Percentiles rank a stretch among this genome's conserved stretches.
Conservation (phyloP, 2,329 filamentous ascomycete species). For the Colletotrichum noveboracense region DNA sequence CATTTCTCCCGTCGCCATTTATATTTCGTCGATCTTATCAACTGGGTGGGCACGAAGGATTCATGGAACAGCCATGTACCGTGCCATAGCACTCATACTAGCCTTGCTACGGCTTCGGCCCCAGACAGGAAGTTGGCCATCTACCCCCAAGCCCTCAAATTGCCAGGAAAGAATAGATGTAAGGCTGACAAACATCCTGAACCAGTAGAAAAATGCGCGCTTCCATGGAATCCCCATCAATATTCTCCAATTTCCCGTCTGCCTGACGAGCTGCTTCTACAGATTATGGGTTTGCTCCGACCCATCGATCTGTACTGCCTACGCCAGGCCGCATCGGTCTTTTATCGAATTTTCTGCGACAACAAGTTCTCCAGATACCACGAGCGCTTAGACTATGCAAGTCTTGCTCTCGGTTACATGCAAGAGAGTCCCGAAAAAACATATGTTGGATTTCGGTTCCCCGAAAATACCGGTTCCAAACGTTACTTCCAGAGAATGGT, state of each 20-base stretch:
- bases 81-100: background rate
- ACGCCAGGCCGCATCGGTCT: background rate
- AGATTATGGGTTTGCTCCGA: background rate
- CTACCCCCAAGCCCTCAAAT: background rate
- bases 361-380: background rate
- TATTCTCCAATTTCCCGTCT: background rate
- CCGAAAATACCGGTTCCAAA: background rate
- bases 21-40: background rate
- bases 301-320: background rate
- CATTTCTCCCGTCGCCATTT: background rate
- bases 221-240: background rate
- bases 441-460: background rate
- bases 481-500: background rate
- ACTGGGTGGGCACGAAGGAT: background rate
- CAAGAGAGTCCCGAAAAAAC: background rate
- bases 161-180: background rate
- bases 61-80: background rate
- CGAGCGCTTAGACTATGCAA: background rate
- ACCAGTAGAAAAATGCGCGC: background rate
- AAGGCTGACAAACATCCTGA: background rate
- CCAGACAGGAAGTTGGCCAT: background rate
- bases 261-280: background rate
- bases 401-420: background rate
- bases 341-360: background rate
- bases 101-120: background rate